phyloP scores from a whole-genome alignment of 73 alveolate species.

The Symbiodinium pilosum region DNA sequence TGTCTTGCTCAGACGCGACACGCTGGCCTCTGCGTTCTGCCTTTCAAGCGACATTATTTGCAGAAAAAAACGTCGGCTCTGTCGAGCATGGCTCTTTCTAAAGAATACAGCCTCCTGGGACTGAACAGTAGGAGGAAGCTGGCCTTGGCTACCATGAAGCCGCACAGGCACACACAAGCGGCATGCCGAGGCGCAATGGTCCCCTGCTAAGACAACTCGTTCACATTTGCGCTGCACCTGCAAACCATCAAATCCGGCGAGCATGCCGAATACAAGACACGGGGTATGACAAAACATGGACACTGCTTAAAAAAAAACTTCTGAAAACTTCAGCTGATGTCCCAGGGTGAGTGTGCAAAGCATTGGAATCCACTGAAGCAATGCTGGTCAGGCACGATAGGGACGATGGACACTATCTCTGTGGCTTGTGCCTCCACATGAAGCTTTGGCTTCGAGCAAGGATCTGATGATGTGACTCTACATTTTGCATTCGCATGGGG shows the following conservation, averaged over 20 bases:
- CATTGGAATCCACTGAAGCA: no score
- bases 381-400: constrained; percentile 12
- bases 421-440: constrained; percentile 51
- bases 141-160: neutral
- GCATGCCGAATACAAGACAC: neutral
- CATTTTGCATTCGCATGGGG: constrained; percentile 4
- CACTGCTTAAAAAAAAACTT: no score
- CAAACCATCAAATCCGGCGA: neutral
- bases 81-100: no score
- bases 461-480: no score
- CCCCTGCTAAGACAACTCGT: constrained; percentile 47
- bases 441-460: no score
- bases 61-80: no score
- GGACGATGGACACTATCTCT: constrained; percentile 45
- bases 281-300: neutral
- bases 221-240: constrained; percentile 41
- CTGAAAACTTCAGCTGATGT: no score
- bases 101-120: constrained; percentile 61
- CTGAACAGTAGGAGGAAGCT: constrained; percentile 82
- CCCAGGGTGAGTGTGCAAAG: no score
- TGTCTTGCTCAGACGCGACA: neutral
- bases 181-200: constrained; percentile 25
- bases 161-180: neutral
- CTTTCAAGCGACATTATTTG: no score
- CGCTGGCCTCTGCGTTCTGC: constrained; percentile 16